Conservation (phyloP, 2,329 filamentous ascomycete species). For the Ophiocordyceps polyrhachis-furcata region DNA sequence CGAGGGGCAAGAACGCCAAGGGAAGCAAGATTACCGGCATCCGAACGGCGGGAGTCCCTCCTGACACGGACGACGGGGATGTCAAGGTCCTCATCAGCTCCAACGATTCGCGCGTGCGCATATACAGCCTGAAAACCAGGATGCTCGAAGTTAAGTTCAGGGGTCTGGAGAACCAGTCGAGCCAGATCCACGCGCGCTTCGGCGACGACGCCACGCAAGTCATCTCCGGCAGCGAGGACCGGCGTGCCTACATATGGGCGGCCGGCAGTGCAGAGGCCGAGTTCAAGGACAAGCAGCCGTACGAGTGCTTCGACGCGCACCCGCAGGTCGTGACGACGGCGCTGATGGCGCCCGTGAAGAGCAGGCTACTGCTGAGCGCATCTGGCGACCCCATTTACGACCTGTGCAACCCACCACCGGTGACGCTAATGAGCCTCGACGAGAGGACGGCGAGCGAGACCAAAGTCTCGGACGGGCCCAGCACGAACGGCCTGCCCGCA, state of each 20-base stretch:
- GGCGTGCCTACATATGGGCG: slow-evolving; percentile 80
- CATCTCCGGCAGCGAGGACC: slow-evolving; percentile 84
- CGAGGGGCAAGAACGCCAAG: slow-evolving; percentile 81
- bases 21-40: slow-evolving; percentile 97
- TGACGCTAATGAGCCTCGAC: slow-evolving; percentile 59
- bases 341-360: slow-evolving; percentile 62
- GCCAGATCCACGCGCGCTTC: slow-evolving; percentile 78
- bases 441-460: slow-evolving; percentile 32
- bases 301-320: slow-evolving; percentile 84
- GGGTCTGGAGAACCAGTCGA: slow-evolving; percentile 75
- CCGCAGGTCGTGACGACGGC: slow-evolving; percentile 78
- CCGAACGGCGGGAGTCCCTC: slow-evolving; percentile 46
- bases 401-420: slow-evolving; percentile 83
- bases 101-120: slow-evolving; percentile 79
- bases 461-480: slow-evolving; percentile 16
- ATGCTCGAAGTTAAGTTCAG: slow-evolving; percentile 76
- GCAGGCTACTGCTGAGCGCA: slow-evolving; percentile 55
- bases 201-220: slow-evolving; percentile 75
- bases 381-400: slow-evolving; percentile 92
- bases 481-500: slow-evolving; percentile 14
- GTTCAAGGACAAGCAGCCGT: slow-evolving; percentile 59
- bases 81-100: slow-evolving; percentile 79
- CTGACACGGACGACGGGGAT: slow-evolving; percentile 32
- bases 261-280: slow-evolving; percentile 30
- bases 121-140: slow-evolving; percentile 79